These are phyloP conservation scores for Eucalyptus melliodora DNA, from an alignment of 345 rosid species.

Conservation along the genomic window DNA sequence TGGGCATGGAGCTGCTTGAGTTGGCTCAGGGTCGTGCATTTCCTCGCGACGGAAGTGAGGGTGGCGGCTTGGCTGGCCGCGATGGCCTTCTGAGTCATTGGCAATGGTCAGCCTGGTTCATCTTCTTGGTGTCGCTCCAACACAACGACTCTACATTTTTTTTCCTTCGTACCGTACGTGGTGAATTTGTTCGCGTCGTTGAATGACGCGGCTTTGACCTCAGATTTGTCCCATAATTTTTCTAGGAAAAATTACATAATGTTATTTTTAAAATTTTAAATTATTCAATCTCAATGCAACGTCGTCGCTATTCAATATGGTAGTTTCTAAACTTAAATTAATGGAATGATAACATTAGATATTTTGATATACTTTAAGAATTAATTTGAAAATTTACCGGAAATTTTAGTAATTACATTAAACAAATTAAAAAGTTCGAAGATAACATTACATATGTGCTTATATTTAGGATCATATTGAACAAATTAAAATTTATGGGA, in stretches of 20 bases:
- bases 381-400: too few species aligned
- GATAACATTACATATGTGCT: too few species aligned
- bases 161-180: not conserved
- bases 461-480: too few species aligned
- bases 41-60: not conserved
- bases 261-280: too few species aligned
- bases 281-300: accelerated
- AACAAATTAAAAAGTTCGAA: too few species aligned
- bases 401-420: accelerated
- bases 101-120: not conserved
- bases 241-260: too few species aligned
- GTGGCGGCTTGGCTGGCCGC: not conserved
- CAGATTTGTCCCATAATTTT: too few species aligned
- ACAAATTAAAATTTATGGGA: accelerated
- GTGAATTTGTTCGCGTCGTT: not conserved
- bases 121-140: not conserved
- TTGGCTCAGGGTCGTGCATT: slow-evolving; percentile 12
- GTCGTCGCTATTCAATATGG: too few species aligned
- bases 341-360: too few species aligned
- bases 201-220: not conserved
- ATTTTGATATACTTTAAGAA: too few species aligned
- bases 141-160: too few species aligned
- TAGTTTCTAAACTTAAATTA: too few species aligned
- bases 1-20: slow-evolving; percentile 17
- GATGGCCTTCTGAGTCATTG: slow-evolving; percentile 2